A percentile compares a stretch with the other conserved stretches of the same genome.
phyloP scores from a whole-genome alignment of 257 asterid species.

The Solanum tacnaense region DNA sequence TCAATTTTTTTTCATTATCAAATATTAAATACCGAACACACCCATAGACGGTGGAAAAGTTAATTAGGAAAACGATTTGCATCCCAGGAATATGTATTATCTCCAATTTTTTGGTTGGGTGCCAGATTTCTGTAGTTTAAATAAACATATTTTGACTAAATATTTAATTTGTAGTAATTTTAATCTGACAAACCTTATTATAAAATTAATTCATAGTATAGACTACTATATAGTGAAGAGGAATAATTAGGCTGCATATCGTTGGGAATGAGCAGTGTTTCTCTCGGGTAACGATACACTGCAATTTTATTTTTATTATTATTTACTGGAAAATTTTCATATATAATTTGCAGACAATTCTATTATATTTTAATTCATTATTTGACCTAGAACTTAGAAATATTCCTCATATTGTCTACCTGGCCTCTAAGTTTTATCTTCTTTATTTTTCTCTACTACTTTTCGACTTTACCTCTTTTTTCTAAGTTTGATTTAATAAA shows the following conservation, averaged over 20 bases:
- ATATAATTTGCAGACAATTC: not conserved
- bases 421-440: not conserved
- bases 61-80: not conserved
- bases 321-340: not conserved
- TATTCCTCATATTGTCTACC: not conserved
- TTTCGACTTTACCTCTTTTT: not conserved
- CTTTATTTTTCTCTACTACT: not conserved
- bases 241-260: slow-evolving; percentile 2
- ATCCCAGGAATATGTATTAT: not conserved
- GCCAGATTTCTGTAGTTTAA: not conserved
- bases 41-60: not conserved
- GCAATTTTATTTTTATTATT: not conserved
- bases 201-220: not conserved
- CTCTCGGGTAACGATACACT: not conserved
- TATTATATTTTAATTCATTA: too few relatives aligned
- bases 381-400: not conserved
- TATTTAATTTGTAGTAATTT: not conserved
- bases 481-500: not conserved
- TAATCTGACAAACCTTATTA: not conserved
- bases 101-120: not conserved
- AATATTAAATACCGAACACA: too few relatives aligned
- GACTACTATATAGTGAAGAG: not conserved
- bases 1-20: too few relatives aligned
- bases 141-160: not conserved
- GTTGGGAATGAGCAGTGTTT: slow-evolving; percentile 6